A percentile compares a stretch with the other conserved stretches of the same genome.
These are phyloP conservation scores for Pisolithus orientalis DNA, from an alignment of 768 basidiomycete species.

Conservation along the genomic window DNA sequence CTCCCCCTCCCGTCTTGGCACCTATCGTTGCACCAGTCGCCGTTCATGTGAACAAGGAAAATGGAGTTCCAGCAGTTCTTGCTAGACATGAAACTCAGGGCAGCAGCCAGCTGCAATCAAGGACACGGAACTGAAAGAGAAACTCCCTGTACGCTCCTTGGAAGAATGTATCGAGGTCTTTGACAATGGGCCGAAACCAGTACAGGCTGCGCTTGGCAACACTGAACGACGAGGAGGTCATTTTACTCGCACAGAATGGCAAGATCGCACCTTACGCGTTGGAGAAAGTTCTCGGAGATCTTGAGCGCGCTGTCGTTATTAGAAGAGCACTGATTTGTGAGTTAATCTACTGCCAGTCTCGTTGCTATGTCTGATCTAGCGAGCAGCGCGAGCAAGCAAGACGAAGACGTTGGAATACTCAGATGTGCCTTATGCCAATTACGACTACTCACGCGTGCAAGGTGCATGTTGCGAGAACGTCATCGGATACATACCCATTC, in stretches of 20 bases:
- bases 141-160: conserved; percentile 42
- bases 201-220: conserved; percentile 48
- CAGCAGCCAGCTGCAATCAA: conserved; percentile 13
- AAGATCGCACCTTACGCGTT: conserved; percentile 94
- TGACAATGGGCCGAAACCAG: conserved; percentile 62
- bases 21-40: conserved; percentile 22
- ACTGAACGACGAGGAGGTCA: conserved; percentile 89
- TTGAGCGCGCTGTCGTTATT: conserved; percentile 81
- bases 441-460: conserved; percentile 90
- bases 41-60: conserved; percentile 13
- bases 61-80: conserved; percentile 24
- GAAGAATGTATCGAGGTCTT: conserved; percentile 79
- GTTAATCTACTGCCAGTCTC: conserved; percentile 27
- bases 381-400: conserved; percentile 70
- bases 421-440: conserved; percentile 74
- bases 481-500: conserved; percentile 92
- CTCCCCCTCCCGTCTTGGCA: conserved; percentile 9
- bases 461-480: conserved; percentile 99
- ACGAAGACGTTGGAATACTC: conserved; percentile 83
- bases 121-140: conserved; percentile 9
- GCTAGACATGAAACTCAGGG: conserved; percentile 29
- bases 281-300: conserved; percentile 89
- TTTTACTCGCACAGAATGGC: conserved; percentile 80
- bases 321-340: conserved; percentile 86
- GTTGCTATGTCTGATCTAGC: conserved; percentile 5